Evolutionary conservation across 805 yeast genomes (phyloP).

Genomic region (Kazachstania martiniae): DNA sequence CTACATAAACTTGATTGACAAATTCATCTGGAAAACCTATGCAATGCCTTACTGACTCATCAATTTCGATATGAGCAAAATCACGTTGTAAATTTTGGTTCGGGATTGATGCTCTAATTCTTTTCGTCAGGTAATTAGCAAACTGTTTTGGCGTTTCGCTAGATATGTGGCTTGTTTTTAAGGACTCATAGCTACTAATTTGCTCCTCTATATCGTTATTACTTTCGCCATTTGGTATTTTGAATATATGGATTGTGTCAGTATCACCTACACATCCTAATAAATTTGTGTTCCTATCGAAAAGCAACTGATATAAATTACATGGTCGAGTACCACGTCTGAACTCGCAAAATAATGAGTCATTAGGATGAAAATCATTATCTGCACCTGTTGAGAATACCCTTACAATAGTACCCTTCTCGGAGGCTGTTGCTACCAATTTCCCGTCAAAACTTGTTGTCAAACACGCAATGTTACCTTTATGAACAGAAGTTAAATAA

Average conservation of each 20-base stretch:
- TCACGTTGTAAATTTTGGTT: constrained; percentile 23
- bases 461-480: constrained; percentile 21
- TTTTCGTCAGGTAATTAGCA: constrained; percentile 17
- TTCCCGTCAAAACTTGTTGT: constrained; percentile 49
- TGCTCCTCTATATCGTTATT: constrained; percentile 1
- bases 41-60: constrained; percentile 12
- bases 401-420: constrained; percentile 60
- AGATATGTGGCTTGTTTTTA: not conserved
- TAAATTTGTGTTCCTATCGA: constrained; percentile 49
- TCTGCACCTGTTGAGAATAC: constrained; percentile 48
- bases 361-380: constrained; percentile 17
- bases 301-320: constrained; percentile 53
- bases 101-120: constrained; percentile 21
- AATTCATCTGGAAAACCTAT: constrained; percentile 27
- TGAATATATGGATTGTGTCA: constrained; percentile 82
- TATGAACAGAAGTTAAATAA: constrained; percentile 23
- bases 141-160: constrained; percentile 14
- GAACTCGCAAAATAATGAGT: constrained; percentile 37
- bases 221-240: constrained; percentile 38
- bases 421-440: constrained; percentile 55
- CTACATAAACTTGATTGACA: constrained; percentile 20
- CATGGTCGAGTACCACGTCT: constrained; percentile 72
- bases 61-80: constrained; percentile 21
- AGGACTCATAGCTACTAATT: not conserved
- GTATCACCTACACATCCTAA: constrained; percentile 80